Conservation (phyloP, 805 yeast genomes). For the Metschnikowia shivogae region DNA sequence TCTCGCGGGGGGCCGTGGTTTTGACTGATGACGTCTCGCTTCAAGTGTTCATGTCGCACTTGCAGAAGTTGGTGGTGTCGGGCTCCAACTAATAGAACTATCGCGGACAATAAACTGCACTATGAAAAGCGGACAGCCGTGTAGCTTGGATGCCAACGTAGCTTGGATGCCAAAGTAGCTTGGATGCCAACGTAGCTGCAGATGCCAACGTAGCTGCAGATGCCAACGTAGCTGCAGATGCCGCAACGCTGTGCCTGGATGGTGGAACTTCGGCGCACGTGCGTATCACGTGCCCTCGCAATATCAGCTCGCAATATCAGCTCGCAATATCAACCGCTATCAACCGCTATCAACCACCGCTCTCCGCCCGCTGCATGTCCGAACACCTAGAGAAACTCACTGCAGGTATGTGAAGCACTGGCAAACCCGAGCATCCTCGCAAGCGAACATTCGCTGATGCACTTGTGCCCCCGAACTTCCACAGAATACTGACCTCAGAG, state of each 20-base stretch:
- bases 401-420: conserved; percentile 23
- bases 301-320: no score
- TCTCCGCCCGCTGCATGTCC: background rate
- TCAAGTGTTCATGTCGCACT: conserved; percentile 92
- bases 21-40: conserved; percentile 94
- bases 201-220: no score
- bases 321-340: no score
- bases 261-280: background rate
- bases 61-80: conserved; percentile 82
- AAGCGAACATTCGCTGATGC: no score
- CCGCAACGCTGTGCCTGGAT: no score
- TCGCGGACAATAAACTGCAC: background rate
- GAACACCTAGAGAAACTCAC: conserved; percentile 14
- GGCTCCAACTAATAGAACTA: conserved; percentile 28
- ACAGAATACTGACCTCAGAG: conserved; percentile 35
- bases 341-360: background rate
- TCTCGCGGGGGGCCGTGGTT: conserved; percentile 65
- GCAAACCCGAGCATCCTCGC: no score
- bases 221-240: no score
- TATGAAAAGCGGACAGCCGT: no score
- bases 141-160: no score
- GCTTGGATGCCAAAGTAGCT: no score
- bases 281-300: background rate
- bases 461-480: no score
- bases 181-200: no score